Evolutionary conservation across 164 flowering plant genomes (phyloP).

Genomic region (Buxus sempervirens): DNA sequence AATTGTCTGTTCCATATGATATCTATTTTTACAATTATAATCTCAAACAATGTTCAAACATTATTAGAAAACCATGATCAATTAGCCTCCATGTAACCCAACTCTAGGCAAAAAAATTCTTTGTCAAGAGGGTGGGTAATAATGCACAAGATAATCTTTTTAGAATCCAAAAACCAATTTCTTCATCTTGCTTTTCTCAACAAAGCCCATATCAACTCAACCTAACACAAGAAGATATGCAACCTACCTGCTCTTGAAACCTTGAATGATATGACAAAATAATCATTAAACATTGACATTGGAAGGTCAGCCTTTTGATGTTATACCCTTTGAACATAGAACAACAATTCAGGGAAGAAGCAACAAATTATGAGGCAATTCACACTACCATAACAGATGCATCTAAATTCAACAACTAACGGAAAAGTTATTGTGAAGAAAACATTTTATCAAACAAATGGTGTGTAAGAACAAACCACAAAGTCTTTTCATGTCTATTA

Average conservation of each 20-base stretch:
- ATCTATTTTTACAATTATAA: conserved; percentile 14
- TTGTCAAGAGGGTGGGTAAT: conserved; percentile 39
- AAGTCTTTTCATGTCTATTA: too few relatives aligned
- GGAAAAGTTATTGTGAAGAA: too few relatives aligned
- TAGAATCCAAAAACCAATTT: conserved; percentile 48
- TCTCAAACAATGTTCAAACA: conserved; percentile 21
- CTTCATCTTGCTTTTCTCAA: conserved; percentile 73
- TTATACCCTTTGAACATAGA: conserved; percentile 53
- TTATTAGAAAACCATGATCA: conserved; percentile 25
- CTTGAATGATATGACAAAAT: conserved; percentile 76
- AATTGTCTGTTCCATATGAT: conserved; percentile 18
- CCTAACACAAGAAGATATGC: conserved; percentile 37
- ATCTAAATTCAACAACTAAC: too few relatives aligned
- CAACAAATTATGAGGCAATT: conserved; percentile 9
- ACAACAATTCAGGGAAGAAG: conserved; percentile 1
- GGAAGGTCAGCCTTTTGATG: conserved; percentile 46
- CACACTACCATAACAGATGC: background rate
- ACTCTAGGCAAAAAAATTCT: conserved; percentile 26
- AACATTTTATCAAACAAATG: too few relatives aligned
- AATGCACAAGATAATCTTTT: conserved; percentile 30
- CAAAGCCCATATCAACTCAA: conserved; percentile 70
- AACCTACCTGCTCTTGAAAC: conserved; percentile 82
- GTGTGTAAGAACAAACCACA: too few relatives aligned
- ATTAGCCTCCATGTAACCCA: conserved; percentile 20
- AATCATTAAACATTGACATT: conserved; percentile 69